phyloP scores from a whole-genome alignment of 148 eudicot genomes.

The Amaranthus palmeri region DNA sequence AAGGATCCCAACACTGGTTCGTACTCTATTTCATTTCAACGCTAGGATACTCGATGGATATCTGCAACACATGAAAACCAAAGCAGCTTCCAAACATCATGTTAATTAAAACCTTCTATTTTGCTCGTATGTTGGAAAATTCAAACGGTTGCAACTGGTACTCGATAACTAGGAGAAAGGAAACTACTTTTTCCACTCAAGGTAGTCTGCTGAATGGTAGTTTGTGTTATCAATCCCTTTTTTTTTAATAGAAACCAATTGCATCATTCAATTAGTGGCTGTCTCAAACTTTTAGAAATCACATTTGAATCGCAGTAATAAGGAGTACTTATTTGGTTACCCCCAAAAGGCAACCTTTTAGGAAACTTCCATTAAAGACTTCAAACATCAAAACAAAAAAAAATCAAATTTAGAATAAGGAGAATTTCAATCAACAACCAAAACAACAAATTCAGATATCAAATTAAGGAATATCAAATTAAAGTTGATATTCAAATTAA shows the following conservation, averaged over 20 bases:
- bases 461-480: too few relatives aligned
- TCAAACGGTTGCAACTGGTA: conserved; percentile 4
- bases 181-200: neutral
- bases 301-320: neutral
- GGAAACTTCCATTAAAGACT: too few relatives aligned
- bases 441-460: too few relatives aligned
- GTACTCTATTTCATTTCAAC: conserved; percentile 73
- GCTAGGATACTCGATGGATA: conserved; percentile 17
- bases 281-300: neutral
- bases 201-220: neutral
- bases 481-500: too few relatives aligned
- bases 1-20: conserved; percentile 95
- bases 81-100: neutral
- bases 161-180: conserved; percentile 2
- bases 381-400: too few relatives aligned
- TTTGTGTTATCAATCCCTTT: neutral
- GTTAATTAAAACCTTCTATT: neutral
- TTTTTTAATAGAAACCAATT: conserved; percentile 4
- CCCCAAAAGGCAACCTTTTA: too few relatives aligned
- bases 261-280: neutral
- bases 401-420: too few relatives aligned
- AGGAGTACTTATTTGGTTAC: too few relatives aligned
- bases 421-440: too few relatives aligned
- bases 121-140: conserved; percentile 16
- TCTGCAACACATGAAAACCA: neutral